These are phyloP conservation scores for Ustilago bromivora DNA, from an alignment of 1,284 basidiomycete genomes.

Conservation along the genomic window DNA sequence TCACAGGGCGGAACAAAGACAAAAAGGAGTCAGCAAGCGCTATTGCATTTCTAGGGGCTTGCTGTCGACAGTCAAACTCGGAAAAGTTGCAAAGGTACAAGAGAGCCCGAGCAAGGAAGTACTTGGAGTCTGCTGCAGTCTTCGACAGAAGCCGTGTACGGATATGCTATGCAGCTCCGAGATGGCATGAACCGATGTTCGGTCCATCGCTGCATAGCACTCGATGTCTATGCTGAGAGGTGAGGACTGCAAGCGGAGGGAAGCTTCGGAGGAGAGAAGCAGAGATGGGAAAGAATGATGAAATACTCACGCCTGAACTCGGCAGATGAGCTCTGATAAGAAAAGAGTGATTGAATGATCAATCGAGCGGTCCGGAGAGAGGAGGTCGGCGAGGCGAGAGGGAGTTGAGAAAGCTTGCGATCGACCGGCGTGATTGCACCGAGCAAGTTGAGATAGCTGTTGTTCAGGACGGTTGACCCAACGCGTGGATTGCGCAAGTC, in stretches of 20 bases:
- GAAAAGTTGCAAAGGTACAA: constrained; percentile 7
- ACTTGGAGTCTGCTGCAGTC: neutral
- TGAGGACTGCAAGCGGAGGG: neutral
- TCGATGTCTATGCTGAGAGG: neutral
- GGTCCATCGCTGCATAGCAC: constrained; percentile 8
- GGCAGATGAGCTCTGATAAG: constrained; percentile 44
- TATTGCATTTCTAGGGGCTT: constrained; percentile 17
- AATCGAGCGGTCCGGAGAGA: constrained; percentile 52
- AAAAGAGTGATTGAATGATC: constrained; percentile 45
- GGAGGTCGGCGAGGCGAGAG: constrained; percentile 24
- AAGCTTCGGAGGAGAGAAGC: too few relatives aligned
- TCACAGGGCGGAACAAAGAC: constrained; percentile 14
- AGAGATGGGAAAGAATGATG: neutral
- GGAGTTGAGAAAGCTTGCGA: constrained; percentile 22
- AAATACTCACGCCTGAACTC: constrained; percentile 53
- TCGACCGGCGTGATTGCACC: constrained; percentile 32
- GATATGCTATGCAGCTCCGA: constrained; percentile 1
- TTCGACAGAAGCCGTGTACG: neutral
- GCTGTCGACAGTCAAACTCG: neutral
- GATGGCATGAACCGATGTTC: neutral
- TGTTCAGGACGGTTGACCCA: constrained; percentile 30
- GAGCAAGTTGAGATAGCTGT: constrained; percentile 20
- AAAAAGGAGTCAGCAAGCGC: constrained; percentile 28
- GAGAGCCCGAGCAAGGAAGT: neutral
- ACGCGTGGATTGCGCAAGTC: constrained; percentile 58